Conservation (phyloP, 1,284 basidiomycete genomes). For the Stygiomarasmius scandens region DNA sequence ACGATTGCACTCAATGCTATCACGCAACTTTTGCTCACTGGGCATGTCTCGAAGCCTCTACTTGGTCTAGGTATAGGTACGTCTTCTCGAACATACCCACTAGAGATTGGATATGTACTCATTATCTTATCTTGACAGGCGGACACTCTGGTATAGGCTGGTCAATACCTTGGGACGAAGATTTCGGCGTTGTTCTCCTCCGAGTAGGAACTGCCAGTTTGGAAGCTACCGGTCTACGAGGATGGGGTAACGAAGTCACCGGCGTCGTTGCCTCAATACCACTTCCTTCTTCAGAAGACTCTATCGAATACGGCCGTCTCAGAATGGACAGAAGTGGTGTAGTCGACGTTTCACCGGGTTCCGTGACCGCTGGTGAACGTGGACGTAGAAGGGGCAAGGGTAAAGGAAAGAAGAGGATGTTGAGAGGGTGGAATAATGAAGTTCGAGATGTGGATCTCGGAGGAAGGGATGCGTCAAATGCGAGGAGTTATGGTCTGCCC, state of each 20-base stretch:
- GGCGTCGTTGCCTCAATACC: slow-evolving; percentile 43
- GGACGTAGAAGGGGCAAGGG: slow-evolving; percentile 4
- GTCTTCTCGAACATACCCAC: no score
- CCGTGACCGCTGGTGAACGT: slow-evolving; percentile 22
- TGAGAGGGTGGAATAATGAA: slow-evolving; percentile 51
- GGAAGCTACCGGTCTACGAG: slow-evolving; percentile 70
- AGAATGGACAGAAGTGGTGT: slow-evolving; percentile 8
- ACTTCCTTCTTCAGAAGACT: slow-evolving; percentile 26
- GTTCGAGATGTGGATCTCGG: slow-evolving; percentile 45
- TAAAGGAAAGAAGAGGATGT: slow-evolving; percentile 11
- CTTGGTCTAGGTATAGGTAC: slow-evolving; percentile 32
- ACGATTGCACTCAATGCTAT: slow-evolving; percentile 60
- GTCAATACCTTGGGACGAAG: slow-evolving; percentile 59
- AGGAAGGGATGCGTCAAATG: neutral
- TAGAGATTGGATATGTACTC: neutral
- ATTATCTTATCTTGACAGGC: neutral
- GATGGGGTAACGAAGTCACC: slow-evolving; percentile 74
- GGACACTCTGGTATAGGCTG: slow-evolving; percentile 14
- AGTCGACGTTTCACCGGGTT: slow-evolving; percentile 36
- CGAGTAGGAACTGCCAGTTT: slow-evolving; percentile 73
- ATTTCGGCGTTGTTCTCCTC: slow-evolving; percentile 70
- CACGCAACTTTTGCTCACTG: slow-evolving; percentile 66
- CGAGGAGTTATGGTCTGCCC: slow-evolving; percentile 26
- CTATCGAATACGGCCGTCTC: slow-evolving; percentile 14
- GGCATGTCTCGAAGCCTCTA: slow-evolving; percentile 46